phyloP scores from a whole-genome alignment of 129 eudicot genomes.

The sunflower (Helianthus annuus) region HanXRQr2.0-SUNRISE NC_035434.2:157345493-157345992 shows the following conservation, averaged over 20 bases:
- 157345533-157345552: slow-evolving; percentile 73
- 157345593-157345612: slow-evolving; percentile 90
- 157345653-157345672: slow-evolving; percentile 34
- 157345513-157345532: slow-evolving; percentile 82
- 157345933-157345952: slow-evolving; percentile 50
- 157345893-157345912: slow-evolving; percentile 56
- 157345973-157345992: slow-evolving; percentile 84
- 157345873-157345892: slow-evolving; percentile 38
- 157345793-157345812: slow-evolving; percentile 1
- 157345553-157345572: slow-evolving; percentile 81
- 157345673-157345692: slow-evolving; percentile 99
- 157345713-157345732: slow-evolving; percentile 73
- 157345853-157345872: background rate
- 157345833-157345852: slow-evolving; percentile 16
- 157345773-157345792: slow-evolving; percentile 55
- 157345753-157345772: slow-evolving; percentile 64
- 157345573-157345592: slow-evolving; percentile 83
- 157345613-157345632: slow-evolving; percentile 11
- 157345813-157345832: background rate
- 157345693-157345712: slow-evolving; percentile 96
- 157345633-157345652: background rate
- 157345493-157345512: slow-evolving; percentile 94
- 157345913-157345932: slow-evolving; percentile 53
- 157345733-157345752: slow-evolving; percentile 82
- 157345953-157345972: slow-evolving; percentile 84